A percentile compares a stretch with the other conserved stretches of the same genome.
phyloP scores from a whole-genome alignment of 2,329 filamentous ascomycete genomes.

The Calonectria fujianensis region DNA sequence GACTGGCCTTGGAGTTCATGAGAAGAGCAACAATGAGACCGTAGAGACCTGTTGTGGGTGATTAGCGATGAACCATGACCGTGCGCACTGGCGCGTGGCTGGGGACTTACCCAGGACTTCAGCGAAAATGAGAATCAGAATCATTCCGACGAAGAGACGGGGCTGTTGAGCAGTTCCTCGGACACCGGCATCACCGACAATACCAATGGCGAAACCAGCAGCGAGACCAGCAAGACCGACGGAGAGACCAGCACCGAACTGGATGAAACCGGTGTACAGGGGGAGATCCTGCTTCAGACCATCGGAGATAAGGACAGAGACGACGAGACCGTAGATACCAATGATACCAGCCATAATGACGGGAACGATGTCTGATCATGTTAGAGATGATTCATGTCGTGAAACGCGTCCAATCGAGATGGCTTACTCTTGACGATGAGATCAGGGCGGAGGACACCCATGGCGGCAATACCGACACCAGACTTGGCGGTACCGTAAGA shows the following conservation, averaged over 20 bases:
- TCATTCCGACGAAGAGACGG: conserved; percentile 96
- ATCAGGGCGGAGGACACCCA: conserved; percentile 98
- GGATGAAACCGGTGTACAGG: conserved; percentile 89
- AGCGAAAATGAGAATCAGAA: conserved; percentile 99
- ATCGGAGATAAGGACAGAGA: conserved; percentile 90
- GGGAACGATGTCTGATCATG: conserved; percentile 89
- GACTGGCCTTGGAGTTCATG: conserved; percentile 96
- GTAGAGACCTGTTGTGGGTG: conserved; percentile 85
- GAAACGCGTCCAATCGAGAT: conserved; percentile 19
- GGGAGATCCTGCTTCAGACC: conserved; percentile 82
- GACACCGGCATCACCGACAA: conserved; percentile 92
- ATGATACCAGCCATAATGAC: conserved; percentile 99
- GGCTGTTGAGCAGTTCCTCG: conserved; percentile 90
- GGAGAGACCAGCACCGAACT: conserved; percentile 87
- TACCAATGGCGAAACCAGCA: conserved; percentile 90
- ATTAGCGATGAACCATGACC: conserved; percentile 49
- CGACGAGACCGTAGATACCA: conserved; percentile 96
- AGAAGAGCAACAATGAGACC: conserved; percentile 98
- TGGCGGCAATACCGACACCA: conserved; percentile 97
- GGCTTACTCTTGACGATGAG: conserved; percentile 98
- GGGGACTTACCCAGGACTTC: conserved; percentile 91
- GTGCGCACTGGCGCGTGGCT: neutral
- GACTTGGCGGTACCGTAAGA: conserved; percentile 99
- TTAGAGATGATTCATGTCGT: conserved; percentile 45
- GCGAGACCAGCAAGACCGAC: conserved; percentile 90